A percentile compares a stretch with the other conserved stretches of the same genome.
Conservation (phyloP, 2,329 filamentous ascomycete species). For the Fusarium guadeloupense region DNA sequence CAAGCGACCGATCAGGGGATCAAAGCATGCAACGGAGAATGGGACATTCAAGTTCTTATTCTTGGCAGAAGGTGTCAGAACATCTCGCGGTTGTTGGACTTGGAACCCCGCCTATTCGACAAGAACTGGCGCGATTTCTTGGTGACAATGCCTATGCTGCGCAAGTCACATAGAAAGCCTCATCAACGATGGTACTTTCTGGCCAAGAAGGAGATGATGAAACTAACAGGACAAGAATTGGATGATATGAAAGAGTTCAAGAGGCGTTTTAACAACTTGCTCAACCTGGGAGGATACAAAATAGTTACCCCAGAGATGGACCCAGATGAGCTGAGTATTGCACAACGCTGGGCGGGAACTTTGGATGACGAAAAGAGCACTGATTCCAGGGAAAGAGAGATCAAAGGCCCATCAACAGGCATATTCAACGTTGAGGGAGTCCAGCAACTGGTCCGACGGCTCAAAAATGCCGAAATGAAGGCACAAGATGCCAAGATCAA, state of each 20-base stretch:
- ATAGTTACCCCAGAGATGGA: conserved; percentile 23
- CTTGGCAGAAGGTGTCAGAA: conserved; percentile 14
- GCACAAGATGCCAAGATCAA: conserved; percentile 1
- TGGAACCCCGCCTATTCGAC: conserved; percentile 3
- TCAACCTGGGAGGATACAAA: conserved; percentile 30
- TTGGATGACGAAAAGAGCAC: conserved; percentile 22
- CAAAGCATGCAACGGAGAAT: conserved; percentile 14
- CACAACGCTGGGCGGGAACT: conserved; percentile 32
- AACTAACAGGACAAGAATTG: conserved; percentile 15
- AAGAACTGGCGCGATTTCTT: conserved; percentile 37
- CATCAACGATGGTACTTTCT: conserved; percentile 34
- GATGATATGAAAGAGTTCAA: conserved; percentile 23
- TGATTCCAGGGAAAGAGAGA: neutral
- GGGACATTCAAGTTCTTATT: conserved; percentile 20
- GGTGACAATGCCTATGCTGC: conserved; percentile 37
- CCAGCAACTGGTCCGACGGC: neutral
- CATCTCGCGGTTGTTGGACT: conserved; percentile 18
- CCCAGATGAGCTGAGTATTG: conserved; percentile 20
- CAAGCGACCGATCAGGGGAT: neutral
- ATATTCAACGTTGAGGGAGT: conserved; percentile 22
- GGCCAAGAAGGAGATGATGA: conserved; percentile 38
- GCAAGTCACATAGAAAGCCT: conserved; percentile 30
- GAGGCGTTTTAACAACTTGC: conserved; percentile 3
- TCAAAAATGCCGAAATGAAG: conserved; percentile 2
- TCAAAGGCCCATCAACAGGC: conserved; percentile 22